A percentile compares a stretch with the other conserved stretches of the same genome.
These are phyloP conservation scores for Kitagawia praeruptora DNA, from an alignment of 129 eudicot species.

Conservation along the genomic window DNA sequence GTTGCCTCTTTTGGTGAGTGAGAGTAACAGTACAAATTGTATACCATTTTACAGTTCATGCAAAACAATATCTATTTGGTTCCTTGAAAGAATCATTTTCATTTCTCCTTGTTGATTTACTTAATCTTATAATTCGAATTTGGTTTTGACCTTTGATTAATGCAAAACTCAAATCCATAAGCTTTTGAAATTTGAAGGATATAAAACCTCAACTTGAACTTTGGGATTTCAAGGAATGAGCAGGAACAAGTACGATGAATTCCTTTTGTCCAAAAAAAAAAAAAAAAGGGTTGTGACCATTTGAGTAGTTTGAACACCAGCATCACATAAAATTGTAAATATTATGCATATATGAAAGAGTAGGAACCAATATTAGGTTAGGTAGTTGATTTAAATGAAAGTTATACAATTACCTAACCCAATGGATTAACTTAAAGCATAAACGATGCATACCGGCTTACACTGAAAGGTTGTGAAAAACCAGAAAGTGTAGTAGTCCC, in stretches of 20 bases:
- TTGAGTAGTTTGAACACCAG: neutral
- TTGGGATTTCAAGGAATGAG: neutral
- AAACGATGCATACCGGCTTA: conserved; percentile 44
- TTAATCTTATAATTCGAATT: neutral
- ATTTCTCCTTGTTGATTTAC: neutral
- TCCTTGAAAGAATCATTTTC: neutral
- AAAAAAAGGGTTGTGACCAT: neutral
- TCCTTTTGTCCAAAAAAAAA: neutral
- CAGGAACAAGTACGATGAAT: neutral
- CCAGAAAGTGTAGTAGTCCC: conserved; percentile 96
- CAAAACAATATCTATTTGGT: neutral
- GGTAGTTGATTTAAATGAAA: neutral
- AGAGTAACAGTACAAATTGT: neutral
- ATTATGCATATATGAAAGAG: neutral
- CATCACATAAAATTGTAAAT: neutral
- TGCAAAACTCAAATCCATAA: neutral
- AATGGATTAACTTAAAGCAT: neutral
- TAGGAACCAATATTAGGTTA: neutral
- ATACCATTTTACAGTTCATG: neutral
- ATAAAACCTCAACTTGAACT: neutral
- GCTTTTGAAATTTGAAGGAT: neutral
- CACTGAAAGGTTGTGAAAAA: conserved; percentile 76
- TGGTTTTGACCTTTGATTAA: neutral
- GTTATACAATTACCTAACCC: neutral
- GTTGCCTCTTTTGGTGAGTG: neutral